Evolutionary conservation across 768 basidiomycete genomes (phyloP), one percentile per base, ranked within the genome.

Genomic region (Leccinum barrowsii): DNA sequence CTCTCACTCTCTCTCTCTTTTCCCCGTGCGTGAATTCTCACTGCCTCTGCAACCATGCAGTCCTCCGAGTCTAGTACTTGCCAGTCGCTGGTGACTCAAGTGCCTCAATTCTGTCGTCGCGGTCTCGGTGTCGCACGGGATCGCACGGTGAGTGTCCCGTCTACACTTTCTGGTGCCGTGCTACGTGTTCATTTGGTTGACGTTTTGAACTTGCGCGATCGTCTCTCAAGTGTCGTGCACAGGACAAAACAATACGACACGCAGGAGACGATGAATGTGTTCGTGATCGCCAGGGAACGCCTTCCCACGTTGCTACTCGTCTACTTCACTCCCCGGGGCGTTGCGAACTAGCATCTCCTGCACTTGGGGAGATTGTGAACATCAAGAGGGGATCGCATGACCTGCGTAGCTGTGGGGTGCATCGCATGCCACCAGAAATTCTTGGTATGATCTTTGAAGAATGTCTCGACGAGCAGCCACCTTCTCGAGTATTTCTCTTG

Each of bases 381-480:
- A 19, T 49, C 30, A 24, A 19, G 35, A 57, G 12, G 28, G 5
- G 19, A 30, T 40, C 40, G 3, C 24, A 50, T 15, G 7, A 5
- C 15, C 17, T 55, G n/a, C 35, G 21, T 8, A 34, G 22, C 12
- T 32, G 58, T 50, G 48, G 58, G 15, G 37, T 54, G 6, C 55
- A 62, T 21, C 55, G 63, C 12, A 58, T 71, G 21, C 69, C 69
- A 4, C 69, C 69, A 1, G 65, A 84, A 73, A 72, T 84, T 81
- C 63, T 79, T 2, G 60, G 63, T 15, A 61, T 63, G 24, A 65
- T 70, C 6, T 70, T 70, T 35, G 67, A 70, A 56, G 46, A 48
- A 19, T 70, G 61, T 35, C 50, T 69, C 17, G 54, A 60, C 35
- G 50, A 35, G 28, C 40, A 40, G 1, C 37, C 50, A 15, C 24